These are phyloP conservation scores for Hymenoscyphus albidus DNA, from an alignment of 2,329 filamentous ascomycete species.

Conservation along the genomic window DNA sequence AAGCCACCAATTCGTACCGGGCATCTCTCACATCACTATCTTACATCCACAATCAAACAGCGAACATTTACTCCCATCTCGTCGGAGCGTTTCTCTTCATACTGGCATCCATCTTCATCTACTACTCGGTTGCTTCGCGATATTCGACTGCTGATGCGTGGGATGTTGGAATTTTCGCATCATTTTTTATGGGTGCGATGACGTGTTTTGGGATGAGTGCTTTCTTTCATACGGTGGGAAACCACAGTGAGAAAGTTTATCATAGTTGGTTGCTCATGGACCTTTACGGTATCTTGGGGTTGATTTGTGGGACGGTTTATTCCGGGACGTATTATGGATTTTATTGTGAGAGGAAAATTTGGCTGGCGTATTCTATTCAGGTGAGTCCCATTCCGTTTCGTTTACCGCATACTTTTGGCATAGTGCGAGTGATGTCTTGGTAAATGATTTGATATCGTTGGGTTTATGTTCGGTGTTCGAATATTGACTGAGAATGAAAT, in stretches of 20 bases:
- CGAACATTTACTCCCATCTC: constrained; percentile 10
- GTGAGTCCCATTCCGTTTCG: constrained; percentile 8
- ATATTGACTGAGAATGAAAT: background rate
- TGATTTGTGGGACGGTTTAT: constrained; percentile 17
- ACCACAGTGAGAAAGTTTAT: constrained; percentile 12
- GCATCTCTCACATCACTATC: constrained; percentile 5
- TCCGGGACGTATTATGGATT: constrained; percentile 24
- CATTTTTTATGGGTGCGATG: constrained; percentile 8
- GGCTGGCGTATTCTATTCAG: constrained; percentile 22
- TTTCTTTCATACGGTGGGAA: constrained; percentile 17
- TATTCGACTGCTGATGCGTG: constrained; percentile 12
- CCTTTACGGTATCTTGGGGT: constrained; percentile 14
- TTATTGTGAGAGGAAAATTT: constrained; percentile 21
- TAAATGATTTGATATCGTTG: background rate
- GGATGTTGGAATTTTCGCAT: constrained; percentile 10
- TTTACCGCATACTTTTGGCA: background rate
- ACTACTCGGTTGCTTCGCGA: constrained; percentile 1
- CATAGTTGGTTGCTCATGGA: constrained; percentile 15
- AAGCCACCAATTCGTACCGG: constrained; percentile 11
- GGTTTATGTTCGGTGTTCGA: background rate
- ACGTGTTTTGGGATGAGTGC: constrained; percentile 14
- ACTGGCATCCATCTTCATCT: constrained; percentile 1
- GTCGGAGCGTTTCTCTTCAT: constrained; percentile 7
- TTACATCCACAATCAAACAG: constrained; percentile 13
- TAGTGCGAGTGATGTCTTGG: background rate